These are phyloP conservation scores for Sphagnum tenellum DNA, from an alignment of 225 moss, liverwort and hornwort species.

Conservation along the genomic window DNA sequence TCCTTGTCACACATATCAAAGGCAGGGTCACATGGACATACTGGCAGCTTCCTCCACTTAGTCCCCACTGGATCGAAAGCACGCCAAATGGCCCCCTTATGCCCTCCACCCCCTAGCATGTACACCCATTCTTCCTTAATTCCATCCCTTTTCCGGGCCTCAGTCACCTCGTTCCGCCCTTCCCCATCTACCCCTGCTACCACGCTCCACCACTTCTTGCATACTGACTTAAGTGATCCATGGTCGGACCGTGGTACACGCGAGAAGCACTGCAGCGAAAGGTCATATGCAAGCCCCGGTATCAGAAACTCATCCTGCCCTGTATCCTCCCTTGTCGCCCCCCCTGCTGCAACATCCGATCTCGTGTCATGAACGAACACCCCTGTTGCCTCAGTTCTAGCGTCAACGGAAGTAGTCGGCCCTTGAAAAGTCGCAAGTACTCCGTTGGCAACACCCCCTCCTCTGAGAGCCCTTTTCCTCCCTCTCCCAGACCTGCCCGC, in stretches of 20 bases:
- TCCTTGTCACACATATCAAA: conserved; percentile 88
- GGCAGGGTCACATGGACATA: conserved; percentile 70
- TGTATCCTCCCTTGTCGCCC: conserved; percentile 14
- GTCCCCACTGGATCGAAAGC: conserved; percentile 57
- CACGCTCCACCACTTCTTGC: conserved; percentile 58
- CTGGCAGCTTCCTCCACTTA: conserved; percentile 52
- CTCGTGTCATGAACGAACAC: neutral
- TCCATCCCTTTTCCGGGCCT: conserved; percentile 32
- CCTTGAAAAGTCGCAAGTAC: too few species aligned
- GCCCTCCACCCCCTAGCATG: conserved; percentile 29
- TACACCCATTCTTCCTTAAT: conserved; percentile 78
- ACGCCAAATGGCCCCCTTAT: conserved; percentile 38
- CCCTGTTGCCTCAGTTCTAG: neutral
- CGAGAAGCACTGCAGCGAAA: conserved; percentile 47
- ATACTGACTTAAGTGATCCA: conserved; percentile 43
- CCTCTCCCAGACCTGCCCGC: too few species aligned
- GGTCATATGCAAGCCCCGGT: conserved; percentile 48
- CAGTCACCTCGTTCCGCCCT: conserved; percentile 43
- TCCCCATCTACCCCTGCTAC: conserved; percentile 21
- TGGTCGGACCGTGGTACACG: conserved; percentile 58
- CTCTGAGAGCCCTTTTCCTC: too few species aligned
- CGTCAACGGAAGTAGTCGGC: too few species aligned
- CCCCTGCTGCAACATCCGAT: conserved; percentile 1
- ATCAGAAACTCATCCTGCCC: conserved; percentile 18
- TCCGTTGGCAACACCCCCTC: too few species aligned